Base-by-base conservation (phyloP, 371 early-diverging fungal genomes). In the Amoeboaphelidium protococcarum region DNA sequence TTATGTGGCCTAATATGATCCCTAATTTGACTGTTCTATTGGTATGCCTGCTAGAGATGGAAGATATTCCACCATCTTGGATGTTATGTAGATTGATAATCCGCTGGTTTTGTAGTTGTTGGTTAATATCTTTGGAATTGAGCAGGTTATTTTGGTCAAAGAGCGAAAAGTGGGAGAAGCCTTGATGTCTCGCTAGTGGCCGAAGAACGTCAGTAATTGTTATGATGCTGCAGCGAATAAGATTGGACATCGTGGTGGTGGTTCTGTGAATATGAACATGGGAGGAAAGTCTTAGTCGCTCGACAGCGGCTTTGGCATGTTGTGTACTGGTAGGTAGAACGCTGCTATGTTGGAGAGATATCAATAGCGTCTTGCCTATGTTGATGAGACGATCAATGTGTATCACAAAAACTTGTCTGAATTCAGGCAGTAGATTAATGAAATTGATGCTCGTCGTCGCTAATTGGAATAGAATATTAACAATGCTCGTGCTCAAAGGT, bases 101-200 rank as follows among this genome's bases (percentile, higher is more conserved):
- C 74, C 75, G 45, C 65, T 74, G 53, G 87, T 86, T 6, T 72
- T 73, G 31, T 67, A 78, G 1, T 73, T 75, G 51, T 56, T 92
- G 50, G 76, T 90, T 52, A 69, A 78, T 41, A 56, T 69, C 31
- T 63, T 63, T 52, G 56, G 62, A 25, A 81, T 87, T 50, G 89
- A 92, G 57, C 66, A 72, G 22, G 70, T 64, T 2, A 64, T 84
- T n/a, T 58, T 92, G 37, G 72, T 85, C 40, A 63, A 69, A 13
- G 63, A 69, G 24, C 76, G 85, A 45, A 52, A 55, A 0, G 66
- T 71, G 25, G 94, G 80, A 12, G 82, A 89, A 54, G 45, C 55
- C 0, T 47, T 88, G n/a, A 82, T 81, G 26, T 47, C 45, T 13
- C 25, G n/a, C n/a, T n/a, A 41, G 2, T 53, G 60, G 62, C 89